phyloP scores from a whole-genome alignment of 2,329 filamentous ascomycete genomes.

The Byssochlamys sp. region DNA sequence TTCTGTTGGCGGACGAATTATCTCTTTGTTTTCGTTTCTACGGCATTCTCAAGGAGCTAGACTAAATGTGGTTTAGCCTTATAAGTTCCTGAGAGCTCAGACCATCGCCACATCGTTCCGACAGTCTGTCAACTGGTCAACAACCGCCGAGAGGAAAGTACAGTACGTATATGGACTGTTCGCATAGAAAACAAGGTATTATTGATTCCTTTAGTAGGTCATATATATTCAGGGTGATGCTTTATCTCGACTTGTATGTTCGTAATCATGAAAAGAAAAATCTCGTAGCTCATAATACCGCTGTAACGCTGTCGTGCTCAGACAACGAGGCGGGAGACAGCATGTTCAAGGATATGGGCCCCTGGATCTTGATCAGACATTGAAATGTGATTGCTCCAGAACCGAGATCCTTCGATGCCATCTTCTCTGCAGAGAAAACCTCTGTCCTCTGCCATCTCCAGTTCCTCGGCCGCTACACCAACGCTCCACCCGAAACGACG shows the following conservation, averaged over 20 bases:
- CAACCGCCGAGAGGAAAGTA: not conserved
- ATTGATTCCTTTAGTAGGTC: too few species aligned
- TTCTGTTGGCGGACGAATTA: not conserved
- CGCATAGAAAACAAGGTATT: too few species aligned
- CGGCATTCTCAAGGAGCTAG: not conserved
- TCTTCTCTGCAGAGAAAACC: slow-evolving; percentile 84
- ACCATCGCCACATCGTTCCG: not conserved
- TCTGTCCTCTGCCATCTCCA: slow-evolving; percentile 92
- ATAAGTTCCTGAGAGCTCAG: not conserved
- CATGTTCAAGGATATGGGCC: not conserved
- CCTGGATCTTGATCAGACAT: not conserved
- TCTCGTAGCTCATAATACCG: not conserved
- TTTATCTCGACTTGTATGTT: not conserved
- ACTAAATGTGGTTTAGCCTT: not conserved
- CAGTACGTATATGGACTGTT: too few species aligned
- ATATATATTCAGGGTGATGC: not conserved
- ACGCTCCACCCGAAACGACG: slow-evolving; percentile 94
- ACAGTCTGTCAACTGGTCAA: too few species aligned
- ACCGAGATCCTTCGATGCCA: slow-evolving; percentile 78
- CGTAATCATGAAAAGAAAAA: not conserved
- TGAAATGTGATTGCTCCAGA: slow-evolving; percentile 68
- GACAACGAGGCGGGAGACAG: not conserved
- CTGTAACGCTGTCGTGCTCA: not conserved
- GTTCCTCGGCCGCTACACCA: slow-evolving; percentile 85
- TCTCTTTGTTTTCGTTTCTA: not conserved